A percentile compares a stretch with the other conserved stretches of the same genome.
These are phyloP conservation scores for Fusarium sacchari DNA, from an alignment of 2,329 filamentous ascomycete species.

Conservation along the genomic window DNA sequence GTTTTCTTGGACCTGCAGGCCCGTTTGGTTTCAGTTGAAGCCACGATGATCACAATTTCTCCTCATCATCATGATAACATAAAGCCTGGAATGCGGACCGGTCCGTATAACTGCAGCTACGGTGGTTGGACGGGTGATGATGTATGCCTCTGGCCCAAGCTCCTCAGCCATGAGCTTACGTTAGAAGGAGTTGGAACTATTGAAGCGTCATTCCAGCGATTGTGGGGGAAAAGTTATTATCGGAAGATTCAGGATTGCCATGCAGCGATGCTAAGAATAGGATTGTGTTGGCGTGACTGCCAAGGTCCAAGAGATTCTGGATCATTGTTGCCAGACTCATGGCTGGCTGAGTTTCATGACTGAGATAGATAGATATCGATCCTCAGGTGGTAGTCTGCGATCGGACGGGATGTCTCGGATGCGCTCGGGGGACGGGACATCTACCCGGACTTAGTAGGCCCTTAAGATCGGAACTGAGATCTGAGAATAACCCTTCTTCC, in stretches of 20 bases:
- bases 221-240: not conserved
- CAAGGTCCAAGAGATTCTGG: not conserved
- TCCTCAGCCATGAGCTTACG: not conserved
- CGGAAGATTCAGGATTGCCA: not conserved
- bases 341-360: not conserved
- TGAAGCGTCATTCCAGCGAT: constrained; percentile 7
- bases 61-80: not conserved
- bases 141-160: not conserved
- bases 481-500: no score
- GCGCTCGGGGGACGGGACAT: not conserved
- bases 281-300: not conserved
- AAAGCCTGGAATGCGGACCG: constrained; percentile 3
- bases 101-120: constrained; percentile 2
- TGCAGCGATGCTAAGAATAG: constrained; percentile 12
- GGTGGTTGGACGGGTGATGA: constrained; percentile 13
- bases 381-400: not conserved
- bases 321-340: not conserved
- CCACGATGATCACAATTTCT: not conserved
- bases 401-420: not conserved
- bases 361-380: not conserved
- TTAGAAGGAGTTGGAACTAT: not conserved
- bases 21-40: constrained; percentile 6
- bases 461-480: not conserved
- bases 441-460: not conserved
- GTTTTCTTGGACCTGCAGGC: not conserved